Evolutionary conservation across 257 asterid genomes (phyloP).

Genomic region (Przewalskia tangutica): DNA sequence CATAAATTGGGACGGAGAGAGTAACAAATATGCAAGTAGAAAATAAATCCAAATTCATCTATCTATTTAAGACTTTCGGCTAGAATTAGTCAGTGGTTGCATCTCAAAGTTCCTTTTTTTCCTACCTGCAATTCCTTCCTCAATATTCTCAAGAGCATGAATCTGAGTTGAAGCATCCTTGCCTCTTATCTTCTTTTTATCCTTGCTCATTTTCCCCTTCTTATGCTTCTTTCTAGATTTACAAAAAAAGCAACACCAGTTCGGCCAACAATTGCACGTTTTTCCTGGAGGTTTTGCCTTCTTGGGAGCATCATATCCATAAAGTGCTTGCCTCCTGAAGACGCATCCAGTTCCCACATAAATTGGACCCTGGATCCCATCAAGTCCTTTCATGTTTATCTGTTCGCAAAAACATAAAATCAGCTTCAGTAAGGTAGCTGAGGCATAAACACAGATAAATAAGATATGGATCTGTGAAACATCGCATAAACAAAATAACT

Average conservation of each 20-base stretch:
- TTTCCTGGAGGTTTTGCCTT: constrained; percentile 40
- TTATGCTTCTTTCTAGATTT: constrained; percentile 29
- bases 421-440: neutral
- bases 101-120: neutral
- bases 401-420: constrained; percentile 15
- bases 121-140: constrained; percentile 62
- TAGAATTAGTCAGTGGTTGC: neutral
- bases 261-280: constrained; percentile 54
- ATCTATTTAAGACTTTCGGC: neutral
- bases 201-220: constrained; percentile 29
- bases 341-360: constrained; percentile 71
- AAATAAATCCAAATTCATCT: neutral
- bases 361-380: constrained; percentile 72
- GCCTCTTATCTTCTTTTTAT: constrained; percentile 31
- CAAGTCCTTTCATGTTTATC: constrained; percentile 74
- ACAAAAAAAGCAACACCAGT: constrained; percentile 45
- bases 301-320: constrained; percentile 62
- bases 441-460: neutral
- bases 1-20: no score
- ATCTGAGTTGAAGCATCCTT: constrained; percentile 43
- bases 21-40: neutral
- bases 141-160: constrained; percentile 50
- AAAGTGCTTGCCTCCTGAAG: constrained; percentile 61
- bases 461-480: neutral
- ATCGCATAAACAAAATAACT: neutral